Base-by-base conservation (phyloP, 352 stramenopile genomes). In the Phytopythium boreale region DNA sequence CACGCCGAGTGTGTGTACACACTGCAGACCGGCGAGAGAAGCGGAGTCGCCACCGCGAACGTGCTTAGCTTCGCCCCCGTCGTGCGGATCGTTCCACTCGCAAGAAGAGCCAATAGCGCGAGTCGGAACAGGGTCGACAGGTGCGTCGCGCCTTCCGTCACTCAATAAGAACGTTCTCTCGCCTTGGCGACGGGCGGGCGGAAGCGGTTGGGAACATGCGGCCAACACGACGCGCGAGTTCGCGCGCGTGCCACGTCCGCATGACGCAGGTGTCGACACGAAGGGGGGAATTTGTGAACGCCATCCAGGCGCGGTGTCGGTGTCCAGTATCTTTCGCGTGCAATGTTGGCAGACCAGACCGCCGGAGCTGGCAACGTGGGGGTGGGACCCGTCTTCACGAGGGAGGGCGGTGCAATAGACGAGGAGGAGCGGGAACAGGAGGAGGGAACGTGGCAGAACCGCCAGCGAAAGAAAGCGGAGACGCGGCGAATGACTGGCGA, bases 391-490 rank as follows among this genome's bases (percentile, higher is more conserved):
- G 26, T 12, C 15, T n/a, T n/a, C 0, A 8, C 14, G 39, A 39
- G 34, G 34, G 34, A 39, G 34, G 10, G 34, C 34, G 34, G 10
- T 17, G 46, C 22, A 31, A 52, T 52, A 52, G 46, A 52, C 46
- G 46, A 52, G 46, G 46, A 46, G 39, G 29, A 34, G 29, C 29
- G 44, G 15, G 15, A 15, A 22, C 3, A 1, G 41, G n/a, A 1
- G 41, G 19, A 22, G 44, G 44, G 44, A 36, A 53, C 24, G 47
- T 53, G 47, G 47, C 47, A 53, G 47, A 53, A 15, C 47, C 47
- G 44, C 44, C 44, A 51, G 44, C 9, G 9, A n/a, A 20, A n/a
- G 39, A 31, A 8, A 2, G 22, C n/a, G 10, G n/a, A 49, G 41
- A 49, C 41, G 44, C n/a, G 24, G 24, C 47, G 22, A 52, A 53